phyloP scores from a whole-genome alignment of 768 basidiomycete species.

The Leccinum imitatum region DNA sequence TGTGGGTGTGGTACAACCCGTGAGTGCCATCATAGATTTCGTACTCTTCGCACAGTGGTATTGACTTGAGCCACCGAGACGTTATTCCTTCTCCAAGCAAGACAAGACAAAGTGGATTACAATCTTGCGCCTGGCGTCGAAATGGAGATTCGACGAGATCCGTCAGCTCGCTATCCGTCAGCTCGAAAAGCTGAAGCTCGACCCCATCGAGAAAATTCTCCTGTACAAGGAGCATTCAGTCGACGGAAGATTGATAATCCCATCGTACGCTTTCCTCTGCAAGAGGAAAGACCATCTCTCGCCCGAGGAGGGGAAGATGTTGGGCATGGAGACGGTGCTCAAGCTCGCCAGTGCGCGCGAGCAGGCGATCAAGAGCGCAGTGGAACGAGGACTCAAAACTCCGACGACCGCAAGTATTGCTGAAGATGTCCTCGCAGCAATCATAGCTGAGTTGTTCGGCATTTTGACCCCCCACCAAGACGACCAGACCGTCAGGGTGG shows the following conservation, averaged over 20 bases:
- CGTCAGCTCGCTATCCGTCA: conserved; percentile 53
- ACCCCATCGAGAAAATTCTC: conserved; percentile 52
- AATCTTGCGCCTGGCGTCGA: conserved; percentile 52
- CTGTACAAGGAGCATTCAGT: conserved; percentile 55
- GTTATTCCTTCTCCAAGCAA: conserved; percentile 56
- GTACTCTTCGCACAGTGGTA: neutral
- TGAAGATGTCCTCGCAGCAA: conserved; percentile 19
- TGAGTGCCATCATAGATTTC: conserved; percentile 3
- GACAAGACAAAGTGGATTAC: conserved; percentile 50
- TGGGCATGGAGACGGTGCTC: conserved; percentile 59
- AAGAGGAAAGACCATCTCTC: conserved; percentile 50
- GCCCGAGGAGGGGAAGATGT: conserved; percentile 49
- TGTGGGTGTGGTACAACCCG: conserved; percentile 57
- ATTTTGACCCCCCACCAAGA: conserved; percentile 11
- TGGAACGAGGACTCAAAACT: too few species aligned
- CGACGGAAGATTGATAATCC: conserved; percentile 47
- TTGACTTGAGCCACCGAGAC: conserved; percentile 33
- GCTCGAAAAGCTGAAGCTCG: conserved; percentile 47
- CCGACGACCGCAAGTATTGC: too few species aligned
- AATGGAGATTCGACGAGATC: conserved; percentile 56
- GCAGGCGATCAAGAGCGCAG: conserved; percentile 35
- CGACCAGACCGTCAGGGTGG: conserved; percentile 1
- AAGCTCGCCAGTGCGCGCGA: conserved; percentile 56
- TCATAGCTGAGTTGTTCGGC: conserved; percentile 36
- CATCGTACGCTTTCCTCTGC: conserved; percentile 52